These are phyloP conservation scores for Passalora sequoiae DNA, from an alignment of 2,329 filamentous ascomycete genomes.

Conservation along the genomic window DNA sequence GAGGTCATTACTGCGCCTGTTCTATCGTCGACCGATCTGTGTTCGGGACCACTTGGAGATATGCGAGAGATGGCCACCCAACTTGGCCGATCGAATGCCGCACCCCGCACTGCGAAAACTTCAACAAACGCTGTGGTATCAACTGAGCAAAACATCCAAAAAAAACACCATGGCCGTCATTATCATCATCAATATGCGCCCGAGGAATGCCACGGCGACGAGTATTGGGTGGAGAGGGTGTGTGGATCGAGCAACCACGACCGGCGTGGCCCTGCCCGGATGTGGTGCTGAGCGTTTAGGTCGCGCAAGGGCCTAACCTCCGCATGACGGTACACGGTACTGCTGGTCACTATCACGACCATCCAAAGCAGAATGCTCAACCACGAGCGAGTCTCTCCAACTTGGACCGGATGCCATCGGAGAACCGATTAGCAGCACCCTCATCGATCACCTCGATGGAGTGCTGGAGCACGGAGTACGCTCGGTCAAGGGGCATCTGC, in stretches of 20 bases:
- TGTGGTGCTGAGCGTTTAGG: background rate
- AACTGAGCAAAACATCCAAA: slow-evolving; percentile 2
- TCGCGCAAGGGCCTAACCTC: background rate
- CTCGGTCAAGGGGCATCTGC: slow-evolving; percentile 44
- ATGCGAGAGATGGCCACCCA: no score
- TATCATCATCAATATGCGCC: background rate
- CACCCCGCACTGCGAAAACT: slow-evolving; percentile 2
- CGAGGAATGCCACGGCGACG: background rate
- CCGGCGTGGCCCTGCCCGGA: background rate
- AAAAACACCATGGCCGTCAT: slow-evolving; percentile 1
- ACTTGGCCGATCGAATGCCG: background rate
- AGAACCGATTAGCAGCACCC: slow-evolving; percentile 49
- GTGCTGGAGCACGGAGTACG: slow-evolving; percentile 47
- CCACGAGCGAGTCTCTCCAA: slow-evolving; percentile 43
- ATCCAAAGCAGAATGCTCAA: slow-evolving; percentile 11
- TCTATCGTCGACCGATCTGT: slow-evolving; percentile 2
- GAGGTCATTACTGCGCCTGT: background rate
- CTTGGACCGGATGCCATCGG: slow-evolving; percentile 52
- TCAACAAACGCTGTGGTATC: slow-evolving; percentile 4
- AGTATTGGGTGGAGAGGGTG: background rate
- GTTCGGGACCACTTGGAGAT: slow-evolving; percentile 3
- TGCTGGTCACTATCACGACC: background rate
- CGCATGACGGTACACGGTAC: background rate
- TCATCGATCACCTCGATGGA: slow-evolving; percentile 52
- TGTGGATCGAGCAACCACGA: background rate